Percentiles rank a stretch among this genome's conserved stretches.
Evolutionary conservation across 2,329 filamentous ascomycete species (phyloP).

Genomic region (Herpotrichia juniperi): DNA sequence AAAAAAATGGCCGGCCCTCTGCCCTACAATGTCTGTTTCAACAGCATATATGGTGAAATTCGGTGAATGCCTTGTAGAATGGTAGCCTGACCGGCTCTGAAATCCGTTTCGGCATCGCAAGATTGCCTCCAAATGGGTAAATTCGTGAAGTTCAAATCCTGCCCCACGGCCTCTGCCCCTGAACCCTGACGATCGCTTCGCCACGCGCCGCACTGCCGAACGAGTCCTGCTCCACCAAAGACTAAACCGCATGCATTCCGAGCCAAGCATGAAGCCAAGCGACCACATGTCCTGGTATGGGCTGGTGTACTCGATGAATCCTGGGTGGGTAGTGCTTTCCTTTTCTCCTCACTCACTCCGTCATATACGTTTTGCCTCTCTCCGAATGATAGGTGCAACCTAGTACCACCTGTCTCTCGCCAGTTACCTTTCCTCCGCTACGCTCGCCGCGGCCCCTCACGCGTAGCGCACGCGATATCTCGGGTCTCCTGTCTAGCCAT

Average conservation of each 20-base stretch:
- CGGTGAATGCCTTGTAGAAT: no score
- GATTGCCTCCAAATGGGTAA: no score
- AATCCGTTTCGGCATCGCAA: no score
- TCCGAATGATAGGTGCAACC: constrained; percentile 26
- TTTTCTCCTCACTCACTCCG: background rate
- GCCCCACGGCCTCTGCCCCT: no score
- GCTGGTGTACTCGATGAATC: background rate
- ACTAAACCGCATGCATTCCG: constrained; percentile 4
- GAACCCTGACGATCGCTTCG: no score
- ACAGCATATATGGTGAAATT: no score
- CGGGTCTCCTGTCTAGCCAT: constrained; percentile 4
- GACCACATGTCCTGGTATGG: background rate
- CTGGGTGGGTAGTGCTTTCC: background rate
- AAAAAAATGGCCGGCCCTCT: no score
- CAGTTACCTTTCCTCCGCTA: background rate
- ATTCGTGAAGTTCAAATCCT: no score
- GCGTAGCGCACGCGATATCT: constrained; percentile 17
- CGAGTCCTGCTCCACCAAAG: background rate
- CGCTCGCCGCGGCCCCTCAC: constrained; percentile 1
- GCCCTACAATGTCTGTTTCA: no score
- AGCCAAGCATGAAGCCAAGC: constrained; percentile 3
- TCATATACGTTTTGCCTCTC: constrained; percentile 3
- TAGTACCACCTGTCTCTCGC: constrained; percentile 9
- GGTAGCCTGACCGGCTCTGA: no score
- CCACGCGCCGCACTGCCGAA: no score